These are phyloP conservation scores for Botrytis tulipae DNA, from an alignment of 2,329 filamentous ascomycete genomes.

Conservation along the genomic window DNA sequence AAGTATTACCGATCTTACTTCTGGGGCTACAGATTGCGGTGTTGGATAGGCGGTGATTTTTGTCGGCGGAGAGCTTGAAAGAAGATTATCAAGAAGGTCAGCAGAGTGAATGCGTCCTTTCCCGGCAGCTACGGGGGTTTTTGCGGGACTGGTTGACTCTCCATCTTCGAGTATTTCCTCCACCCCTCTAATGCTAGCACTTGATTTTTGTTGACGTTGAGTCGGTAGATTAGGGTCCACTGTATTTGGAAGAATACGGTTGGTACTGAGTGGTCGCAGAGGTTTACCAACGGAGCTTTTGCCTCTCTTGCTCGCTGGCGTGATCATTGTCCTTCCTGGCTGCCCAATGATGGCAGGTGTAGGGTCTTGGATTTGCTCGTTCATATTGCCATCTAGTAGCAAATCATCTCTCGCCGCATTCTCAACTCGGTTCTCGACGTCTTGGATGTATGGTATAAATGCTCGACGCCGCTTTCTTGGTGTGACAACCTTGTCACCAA, in stretches of 20 bases:
- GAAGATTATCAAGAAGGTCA: constrained; percentile 24
- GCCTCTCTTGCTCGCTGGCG: constrained; percentile 17
- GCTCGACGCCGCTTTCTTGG: constrained; percentile 36
- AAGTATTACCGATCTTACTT: constrained; percentile 2
- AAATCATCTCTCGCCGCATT: constrained; percentile 1
- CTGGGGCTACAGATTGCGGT: background rate
- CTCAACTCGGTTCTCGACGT: background rate
- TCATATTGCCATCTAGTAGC: constrained; percentile 13
- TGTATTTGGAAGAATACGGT: constrained; percentile 33
- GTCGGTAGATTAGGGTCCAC: constrained; percentile 23
- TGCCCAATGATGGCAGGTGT: background rate
- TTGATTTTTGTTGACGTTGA: constrained; percentile 25
- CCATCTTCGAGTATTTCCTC: constrained; percentile 33
- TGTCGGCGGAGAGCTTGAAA: constrained; percentile 20
- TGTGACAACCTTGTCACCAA: constrained; percentile 39
- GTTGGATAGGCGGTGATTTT: background rate
- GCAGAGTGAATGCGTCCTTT: background rate
- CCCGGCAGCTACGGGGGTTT: background rate
- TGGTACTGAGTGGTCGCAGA: constrained; percentile 34
- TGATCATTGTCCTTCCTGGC: constrained; percentile 12
- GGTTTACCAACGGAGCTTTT: constrained; percentile 21
- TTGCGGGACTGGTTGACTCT: background rate
- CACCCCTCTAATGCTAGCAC: constrained; percentile 24
- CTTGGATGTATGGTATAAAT: background rate
- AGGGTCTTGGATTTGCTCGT: background rate